Evolutionary conservation across 345 rosid genomes (phyloP).

Genomic region (Lepidium africanum): DNA sequence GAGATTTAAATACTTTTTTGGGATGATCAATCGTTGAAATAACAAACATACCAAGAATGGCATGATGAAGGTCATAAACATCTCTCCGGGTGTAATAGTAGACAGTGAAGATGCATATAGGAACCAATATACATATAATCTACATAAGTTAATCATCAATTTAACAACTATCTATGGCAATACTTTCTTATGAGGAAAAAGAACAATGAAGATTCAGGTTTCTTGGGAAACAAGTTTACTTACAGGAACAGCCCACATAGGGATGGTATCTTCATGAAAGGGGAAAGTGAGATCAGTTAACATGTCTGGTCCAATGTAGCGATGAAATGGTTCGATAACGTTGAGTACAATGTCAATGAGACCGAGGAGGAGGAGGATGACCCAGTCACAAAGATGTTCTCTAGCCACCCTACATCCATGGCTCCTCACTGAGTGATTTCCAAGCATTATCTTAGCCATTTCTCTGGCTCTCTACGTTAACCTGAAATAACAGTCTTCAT

Average conservation of each 20-base stretch:
- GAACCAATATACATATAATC: slow-evolving; percentile 38
- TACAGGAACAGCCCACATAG: slow-evolving; percentile 64
- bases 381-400: slow-evolving; percentile 45
- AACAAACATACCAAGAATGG: slow-evolving; percentile 37
- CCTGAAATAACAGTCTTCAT: background rate
- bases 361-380: slow-evolving; percentile 40
- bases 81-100: slow-evolving; percentile 41
- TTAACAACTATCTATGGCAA: background rate
- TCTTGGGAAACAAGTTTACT: background rate
- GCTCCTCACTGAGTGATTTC: slow-evolving; percentile 36
- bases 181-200: background rate
- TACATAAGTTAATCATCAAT: background rate
- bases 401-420: slow-evolving; percentile 48
- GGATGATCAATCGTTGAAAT: background rate
- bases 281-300: slow-evolving; percentile 55
- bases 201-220: background rate
- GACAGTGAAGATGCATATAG: slow-evolving; percentile 30
- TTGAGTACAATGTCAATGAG: slow-evolving; percentile 36
- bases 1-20: background rate
- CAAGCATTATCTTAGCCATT: slow-evolving; percentile 38
- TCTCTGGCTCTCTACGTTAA: background rate
- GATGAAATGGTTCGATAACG: slow-evolving; percentile 56
- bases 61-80: slow-evolving; percentile 58
- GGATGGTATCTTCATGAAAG: slow-evolving; percentile 43
- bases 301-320: slow-evolving; percentile 54